Conservation (phyloP, 257 asterid species). For the Solanum lycopersicoides region DNA sequence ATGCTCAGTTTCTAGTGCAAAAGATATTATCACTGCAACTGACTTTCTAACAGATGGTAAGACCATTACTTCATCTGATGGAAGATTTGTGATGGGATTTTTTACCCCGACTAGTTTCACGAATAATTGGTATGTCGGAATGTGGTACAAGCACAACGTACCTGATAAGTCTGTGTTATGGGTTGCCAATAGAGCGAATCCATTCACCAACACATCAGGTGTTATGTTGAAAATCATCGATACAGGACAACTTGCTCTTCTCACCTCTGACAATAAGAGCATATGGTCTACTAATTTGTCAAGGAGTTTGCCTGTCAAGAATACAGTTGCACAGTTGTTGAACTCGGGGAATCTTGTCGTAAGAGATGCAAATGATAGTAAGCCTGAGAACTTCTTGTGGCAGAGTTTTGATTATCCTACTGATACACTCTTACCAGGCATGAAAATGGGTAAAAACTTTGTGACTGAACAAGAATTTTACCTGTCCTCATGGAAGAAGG, state of each 20-base stretch:
- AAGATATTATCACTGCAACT: neutral
- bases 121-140: neutral
- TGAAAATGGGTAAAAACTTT: constrained; percentile 21
- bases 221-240: neutral
- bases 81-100: constrained; percentile 1
- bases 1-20: neutral
- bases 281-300: constrained; percentile 15
- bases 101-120: neutral
- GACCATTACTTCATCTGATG: constrained; percentile 12
- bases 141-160: neutral
- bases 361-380: constrained; percentile 10
- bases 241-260: constrained; percentile 2
- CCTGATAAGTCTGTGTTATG: neutral
- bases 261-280: neutral
- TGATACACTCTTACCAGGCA: constrained; percentile 13
- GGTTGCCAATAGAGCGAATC: neutral
- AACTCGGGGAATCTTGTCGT: constrained; percentile 27
- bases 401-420: constrained; percentile 22
- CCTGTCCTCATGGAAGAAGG: constrained; percentile 27
- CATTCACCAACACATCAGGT: neutral
- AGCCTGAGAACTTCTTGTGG: constrained; percentile 10
- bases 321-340: constrained; percentile 14
- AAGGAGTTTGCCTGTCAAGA: neutral
- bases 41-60: constrained; percentile 7
- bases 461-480: constrained; percentile 10